Evolutionary conservation across 2,329 filamentous ascomycete genomes (phyloP).

Genomic region (Colletotrichum cuscutae): DNA sequence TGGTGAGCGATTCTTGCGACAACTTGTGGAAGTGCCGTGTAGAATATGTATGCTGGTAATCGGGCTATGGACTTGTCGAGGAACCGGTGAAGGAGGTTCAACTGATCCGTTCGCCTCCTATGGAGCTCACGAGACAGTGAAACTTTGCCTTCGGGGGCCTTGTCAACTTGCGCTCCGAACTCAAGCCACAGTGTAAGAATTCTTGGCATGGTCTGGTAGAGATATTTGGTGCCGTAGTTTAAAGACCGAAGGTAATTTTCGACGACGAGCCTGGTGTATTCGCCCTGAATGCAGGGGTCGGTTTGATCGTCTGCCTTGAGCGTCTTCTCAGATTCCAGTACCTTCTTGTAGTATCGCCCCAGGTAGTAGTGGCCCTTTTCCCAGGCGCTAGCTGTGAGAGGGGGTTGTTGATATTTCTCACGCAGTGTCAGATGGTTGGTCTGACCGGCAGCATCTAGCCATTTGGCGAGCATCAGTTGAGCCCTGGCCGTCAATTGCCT

Average conservation of each 20-base stretch:
- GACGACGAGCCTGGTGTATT: slow-evolving; percentile 87
- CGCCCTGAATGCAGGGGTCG: slow-evolving; percentile 81
- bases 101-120: slow-evolving; percentile 69
- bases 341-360: slow-evolving; percentile 96
- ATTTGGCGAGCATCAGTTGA: slow-evolving; percentile 91
- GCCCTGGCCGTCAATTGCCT: slow-evolving; percentile 78
- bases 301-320: slow-evolving; percentile 81
- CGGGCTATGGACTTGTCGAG: slow-evolving; percentile 81
- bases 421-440: slow-evolving; percentile 85
- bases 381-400: slow-evolving; percentile 78
- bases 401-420: slow-evolving; percentile 84
- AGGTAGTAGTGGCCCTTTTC: slow-evolving; percentile 98
- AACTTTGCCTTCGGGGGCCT: slow-evolving; percentile 65
- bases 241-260: slow-evolving; percentile 93
- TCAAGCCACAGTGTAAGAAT: slow-evolving; percentile 95
- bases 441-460: slow-evolving; percentile 95
- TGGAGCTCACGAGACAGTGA: slow-evolving; percentile 63
- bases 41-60: slow-evolving; percentile 81
- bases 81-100: slow-evolving; percentile 77
- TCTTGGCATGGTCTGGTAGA: slow-evolving; percentile 93
- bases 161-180: slow-evolving; percentile 80
- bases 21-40: slow-evolving; percentile 87
- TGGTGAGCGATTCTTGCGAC: slow-evolving; percentile 95
- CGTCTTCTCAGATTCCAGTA: slow-evolving; percentile 87
- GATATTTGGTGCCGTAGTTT: slow-evolving; percentile 90